Evolutionary conservation across 225 moss, liverwort and hornwort species (phyloP), one percentile per base, ranked within the genome.

Genomic region (Lunularia cruciata): DNA sequence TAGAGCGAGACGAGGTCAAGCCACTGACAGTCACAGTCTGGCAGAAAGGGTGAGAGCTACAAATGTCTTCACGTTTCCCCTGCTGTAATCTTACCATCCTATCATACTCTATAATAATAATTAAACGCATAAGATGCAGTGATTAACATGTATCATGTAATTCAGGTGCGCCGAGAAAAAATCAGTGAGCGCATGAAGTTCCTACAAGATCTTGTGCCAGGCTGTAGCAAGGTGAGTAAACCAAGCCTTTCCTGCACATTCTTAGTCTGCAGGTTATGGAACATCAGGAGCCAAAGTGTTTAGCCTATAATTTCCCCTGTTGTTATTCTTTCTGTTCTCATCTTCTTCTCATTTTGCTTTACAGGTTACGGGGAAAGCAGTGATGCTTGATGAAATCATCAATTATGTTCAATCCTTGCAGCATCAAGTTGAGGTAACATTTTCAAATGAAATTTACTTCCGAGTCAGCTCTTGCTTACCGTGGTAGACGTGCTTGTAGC

Each of bases 341-440:
- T 27, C 54, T n/a, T 11, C n/a, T 39, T 40, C 25, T 8, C 10
- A 0, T 27, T 18, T 1, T 43, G 27, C 56, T 27, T 13, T 27
- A 55, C 89, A 89, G 89, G 86, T 89, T 58, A 89, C 86, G 2
- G 89, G 89, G 59, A 89, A 87, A 68, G 89, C 89, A 22, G 81
- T 87, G 54, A 89, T 89, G 89, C 56, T 89, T 67, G 89, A 89
- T 83, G 89, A 89, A 78, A 89, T 89, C 47, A 89, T 89, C 83
- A 89, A 89, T 71, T 89, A 89, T 71, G 89, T 89, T 67, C 89
- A 89, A 72, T 85, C 89, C 8, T 71, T 89, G 47, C 86, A 89
- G 57, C 83, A 75, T 6, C 89, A 87, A 71, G 86, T 89, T 39
- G 86, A 89, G 84, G 89, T 89, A 69, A 72, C 27, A 0, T 25